Evolutionary conservation across 139 green algal genomes (phyloP), one percentile per base, ranked within the genome.

Genomic region (Penium margaritaceum): DNA sequence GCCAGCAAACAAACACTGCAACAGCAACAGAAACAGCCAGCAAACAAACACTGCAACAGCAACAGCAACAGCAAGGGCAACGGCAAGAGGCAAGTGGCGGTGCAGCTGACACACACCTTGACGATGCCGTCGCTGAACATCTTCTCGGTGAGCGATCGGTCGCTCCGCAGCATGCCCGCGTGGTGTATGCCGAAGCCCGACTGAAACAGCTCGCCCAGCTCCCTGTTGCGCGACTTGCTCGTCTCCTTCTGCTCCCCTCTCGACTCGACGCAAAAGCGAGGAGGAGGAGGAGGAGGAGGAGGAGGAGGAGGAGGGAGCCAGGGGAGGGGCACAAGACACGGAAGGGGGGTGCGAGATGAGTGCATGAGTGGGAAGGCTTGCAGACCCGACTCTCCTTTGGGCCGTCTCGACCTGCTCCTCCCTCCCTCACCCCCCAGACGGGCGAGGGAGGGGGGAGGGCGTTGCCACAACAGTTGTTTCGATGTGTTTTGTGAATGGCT

Each of bases 101-200:
- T n/a, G n/a, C n/a, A n/a, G n/a, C n/a, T n/a, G n/a, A n/a, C n/a
- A n/a, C n/a, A 30, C 15, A 78, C 67, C 82, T 96, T 96, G 37
- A 97, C 84, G 5, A 91, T 35, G 2, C 92, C 92, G 1, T 87
- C 81, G 1, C 77, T 76, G 73, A 99, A 99, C 3, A 95, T 74
- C n/a, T 85, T 83, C 84, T 99, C 94, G 15, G 87, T 88, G 2
- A 99, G 85, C 34, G 79, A 91, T 24, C 94, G 85, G 81, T 99
- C 94, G 2, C 81, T 53, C 38, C 94, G 87, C 47, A 99, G 87
- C 94, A 99, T 98, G 70, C 94, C 94, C 0, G 94, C 46, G 24
- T 57, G 46, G 12, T 57, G 46, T 41, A 95, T 92, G 68, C 91
- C 93, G 17, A 97, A 86, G 21, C 93, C 94, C 1, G 63, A 63